These are phyloP conservation scores for Scalesia atractyloides DNA, from an alignment of 129 eudicot species.

Conservation along the genomic window DNA sequence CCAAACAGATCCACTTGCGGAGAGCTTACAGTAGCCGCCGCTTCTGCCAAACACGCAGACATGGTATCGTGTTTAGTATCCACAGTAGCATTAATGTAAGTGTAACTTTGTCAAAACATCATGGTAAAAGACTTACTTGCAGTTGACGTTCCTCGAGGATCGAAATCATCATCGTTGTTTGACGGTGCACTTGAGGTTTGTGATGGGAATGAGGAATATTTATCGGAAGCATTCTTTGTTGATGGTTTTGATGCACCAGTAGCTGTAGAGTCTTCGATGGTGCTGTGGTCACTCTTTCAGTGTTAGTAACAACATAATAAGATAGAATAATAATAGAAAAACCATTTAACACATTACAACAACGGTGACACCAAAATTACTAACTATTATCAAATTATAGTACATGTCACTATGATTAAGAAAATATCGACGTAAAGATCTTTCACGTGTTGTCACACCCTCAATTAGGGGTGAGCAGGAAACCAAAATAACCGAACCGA, in stretches of 20 bases:
- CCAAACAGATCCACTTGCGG: slow-evolving; percentile 89
- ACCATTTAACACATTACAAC: not conserved
- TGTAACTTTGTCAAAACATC: slow-evolving; percentile 2
- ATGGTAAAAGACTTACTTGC: slow-evolving; percentile 59
- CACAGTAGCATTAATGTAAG: not conserved
- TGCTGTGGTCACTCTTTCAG: slow-evolving; percentile 49
- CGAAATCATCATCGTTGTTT: slow-evolving; percentile 77
- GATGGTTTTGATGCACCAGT: slow-evolving; percentile 46
- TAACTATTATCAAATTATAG: not conserved
- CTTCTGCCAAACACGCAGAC: slow-evolving; percentile 51
- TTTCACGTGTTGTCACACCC: not conserved
- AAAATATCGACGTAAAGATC: not conserved
- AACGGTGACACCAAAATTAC: slow-evolving; percentile 3
- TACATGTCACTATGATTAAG: not conserved
- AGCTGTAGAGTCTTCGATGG: slow-evolving; percentile 48
- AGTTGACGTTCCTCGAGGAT: slow-evolving; percentile 84
- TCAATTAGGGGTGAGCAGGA: too few species aligned
- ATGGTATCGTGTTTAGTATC: not conserved
- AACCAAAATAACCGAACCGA: too few species aligned
- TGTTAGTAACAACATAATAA: slow-evolving; percentile 23
- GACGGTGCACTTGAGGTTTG: slow-evolving; percentile 53
- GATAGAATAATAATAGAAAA: not conserved
- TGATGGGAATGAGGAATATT: slow-evolving; percentile 46
- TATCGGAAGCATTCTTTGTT: slow-evolving; percentile 42
- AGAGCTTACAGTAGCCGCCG: slow-evolving; percentile 61